These are phyloP conservation scores for Aspergillus arachidicola DNA, from an alignment of 2,329 filamentous ascomycete species.

Conservation along the genomic window DNA sequence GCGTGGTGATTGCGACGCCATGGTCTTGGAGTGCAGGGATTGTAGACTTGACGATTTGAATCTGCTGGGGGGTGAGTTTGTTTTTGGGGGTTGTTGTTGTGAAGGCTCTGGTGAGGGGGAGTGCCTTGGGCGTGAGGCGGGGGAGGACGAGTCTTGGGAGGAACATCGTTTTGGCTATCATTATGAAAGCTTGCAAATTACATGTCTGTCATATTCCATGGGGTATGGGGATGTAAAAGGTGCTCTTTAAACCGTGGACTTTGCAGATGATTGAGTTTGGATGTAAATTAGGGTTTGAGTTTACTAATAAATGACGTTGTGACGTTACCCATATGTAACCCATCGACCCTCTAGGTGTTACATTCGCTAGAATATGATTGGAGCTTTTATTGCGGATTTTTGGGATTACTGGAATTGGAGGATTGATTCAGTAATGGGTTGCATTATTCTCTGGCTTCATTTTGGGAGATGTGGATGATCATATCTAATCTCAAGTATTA, in stretches of 20 bases:
- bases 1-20: conserved; percentile 65
- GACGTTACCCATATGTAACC: too few relatives aligned
- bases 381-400: too few relatives aligned
- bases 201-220: too few relatives aligned
- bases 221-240: too few relatives aligned
- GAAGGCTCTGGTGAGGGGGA: background rate
- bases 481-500: too few relatives aligned
- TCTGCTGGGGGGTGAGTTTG: conserved; percentile 60
- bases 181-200: too few relatives aligned
- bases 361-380: background rate
- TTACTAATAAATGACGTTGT: background rate
- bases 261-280: too few relatives aligned
- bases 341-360: background rate
- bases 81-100: background rate
- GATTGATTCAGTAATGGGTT: too few relatives aligned
- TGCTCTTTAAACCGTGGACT: too few relatives aligned
- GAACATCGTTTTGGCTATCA: background rate
- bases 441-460: too few relatives aligned
- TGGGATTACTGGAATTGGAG: too few relatives aligned
- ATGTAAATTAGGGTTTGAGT: background rate
- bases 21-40: conserved; percentile 67
- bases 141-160: background rate
- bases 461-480: too few relatives aligned
- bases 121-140: background rate
- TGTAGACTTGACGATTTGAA: conserved; percentile 65